Conservation (phyloP, 257 asterid genomes). For the Thymus quinquecostatus region DNA sequence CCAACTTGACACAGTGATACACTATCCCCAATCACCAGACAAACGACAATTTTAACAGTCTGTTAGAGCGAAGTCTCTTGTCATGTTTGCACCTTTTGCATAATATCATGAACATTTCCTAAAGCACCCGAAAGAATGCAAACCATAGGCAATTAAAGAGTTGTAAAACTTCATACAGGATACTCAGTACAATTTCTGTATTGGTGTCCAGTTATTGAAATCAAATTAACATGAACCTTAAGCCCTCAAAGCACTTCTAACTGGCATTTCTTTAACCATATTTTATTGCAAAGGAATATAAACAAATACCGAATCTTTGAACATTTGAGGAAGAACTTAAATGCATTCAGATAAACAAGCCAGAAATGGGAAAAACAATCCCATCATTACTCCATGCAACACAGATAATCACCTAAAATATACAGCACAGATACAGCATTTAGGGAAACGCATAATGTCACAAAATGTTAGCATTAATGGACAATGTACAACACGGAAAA, state of each 20-base stretch:
- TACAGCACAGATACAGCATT: not conserved
- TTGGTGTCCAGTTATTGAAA: not conserved
- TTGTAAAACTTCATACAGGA: not conserved
- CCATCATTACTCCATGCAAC: constrained; percentile 21
- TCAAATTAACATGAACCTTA: constrained; percentile 6
- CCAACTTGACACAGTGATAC: constrained; percentile 3
- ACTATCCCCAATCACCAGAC: constrained; percentile 22
- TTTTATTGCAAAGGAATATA: constrained; percentile 1
- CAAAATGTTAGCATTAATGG: not conserved
- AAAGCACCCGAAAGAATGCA: constrained; percentile 13
- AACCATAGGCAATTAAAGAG: not conserved
- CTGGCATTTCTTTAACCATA: constrained; percentile 6
- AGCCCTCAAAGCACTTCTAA: not conserved
- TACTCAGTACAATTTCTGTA: not conserved
- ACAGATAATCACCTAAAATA: constrained; percentile 7
- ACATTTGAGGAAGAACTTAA: constrained; percentile 9
- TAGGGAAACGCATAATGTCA: not conserved
- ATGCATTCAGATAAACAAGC: constrained; percentile 21
- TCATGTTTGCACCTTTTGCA: constrained; percentile 13
- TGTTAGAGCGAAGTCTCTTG: constrained; percentile 10
- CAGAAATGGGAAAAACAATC: constrained; percentile 3
- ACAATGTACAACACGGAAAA: constrained; percentile 29
- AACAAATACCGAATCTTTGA: constrained; percentile 1
- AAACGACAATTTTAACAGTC: constrained; percentile 1
- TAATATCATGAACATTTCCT: constrained; percentile 17